Base-by-base conservation (phyloP, 768 basidiomycete species). In the Porpolomopsis calyptriformis region DNA sequence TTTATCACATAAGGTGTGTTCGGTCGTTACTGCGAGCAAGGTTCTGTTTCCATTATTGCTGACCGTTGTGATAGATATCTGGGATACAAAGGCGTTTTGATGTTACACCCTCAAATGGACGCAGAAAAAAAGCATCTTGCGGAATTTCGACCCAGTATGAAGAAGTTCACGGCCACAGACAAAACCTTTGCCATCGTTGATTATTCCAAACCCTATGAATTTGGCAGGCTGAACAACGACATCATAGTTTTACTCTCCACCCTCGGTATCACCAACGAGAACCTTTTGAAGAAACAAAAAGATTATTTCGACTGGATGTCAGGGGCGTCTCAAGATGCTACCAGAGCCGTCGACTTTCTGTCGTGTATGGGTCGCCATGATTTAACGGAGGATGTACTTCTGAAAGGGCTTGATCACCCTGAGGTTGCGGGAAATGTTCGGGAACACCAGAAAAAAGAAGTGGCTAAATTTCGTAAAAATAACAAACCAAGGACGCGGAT, bases 81-180 rank as follows among this genome's bases (percentile, higher is more conserved):
- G n/a, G 81, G 80, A 7, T 82, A 84, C 55, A 83, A 83, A 61
- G 81, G 81, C 4, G 81, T 83, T 4, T 57, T 82, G 18, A 79
- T 80, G 77, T 61, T 81, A 2, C 77, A 82, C 53, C 78, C 78
- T 0, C 62, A 70, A n/a, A 62, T 84, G 20, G 76, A 78, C 50
- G 58, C 53, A 20, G 63, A 72, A 38, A 69, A 67, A 45, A 55
- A 63, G 40, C 65, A n/a, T n/a, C n/a, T 74, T 1, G 74, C 71
- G 9, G 67, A 79, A 49, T 82, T 84, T 52, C 70, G 80, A 16
- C 71, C 74, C 48, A 82, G 80, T 57, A 81, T 81, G 77, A 80
- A 76, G 56, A 84, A 84, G 53, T 82, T 84, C 61, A 68, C 61
- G 7, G 72, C 78, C 0, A 75, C n/a, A n/a, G n/a, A 69, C 0